These are phyloP conservation scores for Fraxinus platypoda DNA, from an alignment of 305 asterid species.

Conservation along the genomic window DNA sequence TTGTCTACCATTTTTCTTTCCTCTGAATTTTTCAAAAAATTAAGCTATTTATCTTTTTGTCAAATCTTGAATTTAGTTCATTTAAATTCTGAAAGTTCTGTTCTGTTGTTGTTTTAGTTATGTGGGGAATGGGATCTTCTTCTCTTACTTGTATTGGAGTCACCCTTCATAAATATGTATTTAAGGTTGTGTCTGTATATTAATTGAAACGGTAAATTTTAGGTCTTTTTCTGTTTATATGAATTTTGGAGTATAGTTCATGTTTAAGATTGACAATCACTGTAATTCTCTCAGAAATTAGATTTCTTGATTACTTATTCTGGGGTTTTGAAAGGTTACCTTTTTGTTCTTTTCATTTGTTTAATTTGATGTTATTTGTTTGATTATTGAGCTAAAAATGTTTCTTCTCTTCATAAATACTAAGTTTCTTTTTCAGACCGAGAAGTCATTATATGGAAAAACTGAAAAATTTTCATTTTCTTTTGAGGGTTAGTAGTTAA, in stretches of 20 bases:
- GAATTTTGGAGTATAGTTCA: neutral
- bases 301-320: neutral
- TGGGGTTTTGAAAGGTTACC: neutral
- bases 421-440: neutral
- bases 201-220: neutral
- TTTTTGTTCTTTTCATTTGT: neutral
- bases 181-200: neutral
- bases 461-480: neutral
- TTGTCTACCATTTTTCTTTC: neutral
- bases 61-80: neutral
- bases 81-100: neutral
- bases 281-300: neutral
- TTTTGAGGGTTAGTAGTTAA: neutral
- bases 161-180: neutral
- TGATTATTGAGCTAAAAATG: neutral
- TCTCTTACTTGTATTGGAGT: slow-evolving; percentile 13
- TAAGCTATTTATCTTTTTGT: neutral
- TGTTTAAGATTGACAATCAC: neutral
- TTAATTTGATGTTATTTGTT: neutral
- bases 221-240: neutral
- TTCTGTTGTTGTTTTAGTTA: slow-evolving; percentile 13
- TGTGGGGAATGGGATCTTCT: slow-evolving; percentile 19
- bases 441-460: neutral
- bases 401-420: neutral
- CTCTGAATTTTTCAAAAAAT: neutral